Percentiles rank a stretch among this genome's conserved stretches.
Conservation (phyloP, 768 basidiomycete genomes). For the Gymnopilus junonius region DNA sequence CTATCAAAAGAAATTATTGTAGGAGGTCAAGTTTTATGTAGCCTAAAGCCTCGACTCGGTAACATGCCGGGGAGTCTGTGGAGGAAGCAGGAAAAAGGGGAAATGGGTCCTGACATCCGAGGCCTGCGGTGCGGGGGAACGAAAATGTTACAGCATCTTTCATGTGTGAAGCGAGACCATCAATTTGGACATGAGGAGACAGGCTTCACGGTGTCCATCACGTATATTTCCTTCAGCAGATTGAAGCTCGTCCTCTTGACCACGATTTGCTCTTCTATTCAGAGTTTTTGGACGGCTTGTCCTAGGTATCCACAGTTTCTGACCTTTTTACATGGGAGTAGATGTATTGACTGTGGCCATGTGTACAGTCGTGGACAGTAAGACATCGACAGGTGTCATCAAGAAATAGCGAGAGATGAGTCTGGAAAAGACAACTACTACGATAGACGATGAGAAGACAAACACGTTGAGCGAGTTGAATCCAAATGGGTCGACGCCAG, state of each 20-base stretch:
- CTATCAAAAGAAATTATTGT: too few relatives aligned
- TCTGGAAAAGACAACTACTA: background rate
- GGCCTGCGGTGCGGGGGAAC: constrained; percentile 7
- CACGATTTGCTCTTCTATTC: background rate
- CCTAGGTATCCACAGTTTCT: constrained; percentile 11
- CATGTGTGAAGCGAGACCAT: constrained; percentile 12
- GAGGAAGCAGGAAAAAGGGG: background rate
- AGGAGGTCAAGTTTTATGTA: background rate
- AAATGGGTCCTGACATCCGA: background rate
- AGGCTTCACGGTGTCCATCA: constrained; percentile 18
- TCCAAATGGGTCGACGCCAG: background rate
- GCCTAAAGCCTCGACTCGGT: background rate
- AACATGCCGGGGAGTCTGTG: background rate
- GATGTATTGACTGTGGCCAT: background rate
- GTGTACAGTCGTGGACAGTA: background rate
- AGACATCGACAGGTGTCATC: constrained; percentile 6
- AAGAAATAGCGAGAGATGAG: constrained; percentile 4
- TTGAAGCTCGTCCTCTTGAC: constrained; percentile 9
- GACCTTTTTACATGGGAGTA: background rate
- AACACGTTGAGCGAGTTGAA: background rate
- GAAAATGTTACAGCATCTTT: constrained; percentile 12
- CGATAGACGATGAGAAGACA: constrained; percentile 4
- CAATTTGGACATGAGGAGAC: constrained; percentile 17
- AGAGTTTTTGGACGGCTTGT: constrained; percentile 3
- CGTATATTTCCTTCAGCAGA: background rate